Conservation (phyloP, 2,329 filamentous ascomycete genomes). For the Neurospora sp. region DNA sequence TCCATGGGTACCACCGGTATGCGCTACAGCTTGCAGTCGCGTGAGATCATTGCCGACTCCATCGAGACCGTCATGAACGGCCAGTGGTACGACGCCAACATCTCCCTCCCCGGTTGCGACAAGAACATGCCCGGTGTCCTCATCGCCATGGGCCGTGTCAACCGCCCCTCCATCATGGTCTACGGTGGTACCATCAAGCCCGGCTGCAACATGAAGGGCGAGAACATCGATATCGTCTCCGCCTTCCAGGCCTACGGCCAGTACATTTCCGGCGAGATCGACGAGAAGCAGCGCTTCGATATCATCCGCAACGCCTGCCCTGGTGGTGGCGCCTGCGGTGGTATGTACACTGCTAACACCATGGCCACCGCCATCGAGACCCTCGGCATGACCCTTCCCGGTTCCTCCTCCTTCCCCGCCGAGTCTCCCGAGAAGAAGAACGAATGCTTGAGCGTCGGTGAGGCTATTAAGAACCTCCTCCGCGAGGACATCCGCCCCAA, state of each 20-base stretch:
- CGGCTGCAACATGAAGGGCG: conserved; percentile 69
- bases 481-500: conserved; percentile 67
- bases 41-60: conserved; percentile 94
- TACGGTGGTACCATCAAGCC: conserved; percentile 93
- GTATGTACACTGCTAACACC: conserved; percentile 75
- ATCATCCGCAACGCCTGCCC: conserved; percentile 90
- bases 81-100: conserved; percentile 97
- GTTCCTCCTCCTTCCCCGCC: conserved; percentile 71
- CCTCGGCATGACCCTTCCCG: conserved; percentile 71
- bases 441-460: conserved; percentile 64
- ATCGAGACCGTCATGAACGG: conserved; percentile 99
- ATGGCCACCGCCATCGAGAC: conserved; percentile 67
- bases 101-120: conserved; percentile 94
- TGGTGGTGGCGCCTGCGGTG: conserved; percentile 73
- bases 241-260: conserved; percentile 98
- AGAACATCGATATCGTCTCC: conserved; percentile 85
- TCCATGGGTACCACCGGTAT: conserved; percentile 98
- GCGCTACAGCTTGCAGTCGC: conserved; percentile 87
- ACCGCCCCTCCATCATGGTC: conserved; percentile 92
- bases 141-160: conserved; percentile 90
- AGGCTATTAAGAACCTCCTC: conserved; percentile 64
- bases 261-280: conserved; percentile 85
- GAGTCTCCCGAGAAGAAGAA: conserved; percentile 61
- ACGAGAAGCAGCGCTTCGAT: conserved; percentile 83
- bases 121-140: conserved; percentile 98